phyloP scores from a whole-genome alignment of 2,329 filamentous ascomycete species.

The Hypoxylon sp. region DNA sequence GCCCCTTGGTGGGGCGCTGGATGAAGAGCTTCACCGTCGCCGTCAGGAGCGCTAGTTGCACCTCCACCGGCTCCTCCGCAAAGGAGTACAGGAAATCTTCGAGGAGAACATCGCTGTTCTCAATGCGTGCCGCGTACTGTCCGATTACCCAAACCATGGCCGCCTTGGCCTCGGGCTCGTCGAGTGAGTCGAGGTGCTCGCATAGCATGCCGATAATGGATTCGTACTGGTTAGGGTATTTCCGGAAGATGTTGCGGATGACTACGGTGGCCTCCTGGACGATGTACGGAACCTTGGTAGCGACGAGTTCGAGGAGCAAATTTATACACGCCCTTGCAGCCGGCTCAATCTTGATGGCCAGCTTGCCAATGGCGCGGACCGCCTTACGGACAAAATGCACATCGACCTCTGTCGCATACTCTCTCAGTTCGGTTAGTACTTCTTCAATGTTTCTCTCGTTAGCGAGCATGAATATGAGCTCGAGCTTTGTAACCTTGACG shows the following conservation, averaged over 20 bases:
- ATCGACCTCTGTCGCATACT: constrained; percentile 98
- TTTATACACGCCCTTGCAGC: constrained; percentile 92
- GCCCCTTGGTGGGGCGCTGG: constrained; percentile 92
- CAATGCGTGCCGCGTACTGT: constrained; percentile 95
- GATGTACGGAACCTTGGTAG: constrained; percentile 98
- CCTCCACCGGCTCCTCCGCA: constrained; percentile 92
- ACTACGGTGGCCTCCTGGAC: constrained; percentile 99
- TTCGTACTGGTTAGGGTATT: constrained; percentile 98
- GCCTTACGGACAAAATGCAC: constrained; percentile 99
- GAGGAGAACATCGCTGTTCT: constrained; percentile 91
- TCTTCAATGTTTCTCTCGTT: constrained; percentile 95
- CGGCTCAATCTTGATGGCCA: constrained; percentile 98
- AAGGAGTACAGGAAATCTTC: constrained; percentile 97
- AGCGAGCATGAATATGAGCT: constrained; percentile 98
- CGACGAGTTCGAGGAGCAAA: constrained; percentile 88
- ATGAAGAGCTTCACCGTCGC: constrained; percentile 99
- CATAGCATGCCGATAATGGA: constrained; percentile 95
- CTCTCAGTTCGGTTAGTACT: constrained; percentile 89
- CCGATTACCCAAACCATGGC: constrained; percentile 99
- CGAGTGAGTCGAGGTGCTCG: constrained; percentile 93
- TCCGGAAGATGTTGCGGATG: constrained; percentile 98
- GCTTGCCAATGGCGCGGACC: constrained; percentile 94
- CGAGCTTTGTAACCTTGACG: constrained; percentile 98
- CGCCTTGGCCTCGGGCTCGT: constrained; percentile 97
- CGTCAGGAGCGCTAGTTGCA: constrained; percentile 91